phyloP scores from a whole-genome alignment of 176 grass and related monocot species.

The Oryza brachyantha region DNA sequence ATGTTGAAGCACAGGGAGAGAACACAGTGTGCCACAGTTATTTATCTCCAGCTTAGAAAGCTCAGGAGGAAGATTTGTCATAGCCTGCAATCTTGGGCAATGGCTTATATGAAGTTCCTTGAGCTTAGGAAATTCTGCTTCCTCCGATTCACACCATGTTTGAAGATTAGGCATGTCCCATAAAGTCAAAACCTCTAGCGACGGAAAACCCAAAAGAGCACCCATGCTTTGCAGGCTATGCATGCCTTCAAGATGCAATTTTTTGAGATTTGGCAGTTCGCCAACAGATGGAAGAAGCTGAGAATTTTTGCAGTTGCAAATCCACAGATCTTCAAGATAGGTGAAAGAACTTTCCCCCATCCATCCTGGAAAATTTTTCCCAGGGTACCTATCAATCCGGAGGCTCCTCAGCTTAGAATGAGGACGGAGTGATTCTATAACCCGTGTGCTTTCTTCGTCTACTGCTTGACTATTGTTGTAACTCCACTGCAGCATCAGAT shows the following conservation, averaged over 20 bases:
- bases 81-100: conserved; percentile 24
- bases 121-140: conserved; percentile 32
- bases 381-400: conserved; percentile 38
- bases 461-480: neutral
- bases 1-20: neutral
- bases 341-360: conserved; percentile 18
- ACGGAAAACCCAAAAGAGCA: conserved; percentile 27
- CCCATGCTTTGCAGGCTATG: neutral
- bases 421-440: conserved; percentile 24
- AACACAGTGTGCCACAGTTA: conserved; percentile 9
- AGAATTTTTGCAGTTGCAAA: conserved; percentile 31
- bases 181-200: conserved; percentile 37
- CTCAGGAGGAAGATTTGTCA: conserved; percentile 1
- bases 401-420: conserved; percentile 17
- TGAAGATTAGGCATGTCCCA: conserved; percentile 29
- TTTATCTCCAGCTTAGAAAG: conserved; percentile 21
- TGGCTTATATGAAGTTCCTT: neutral
- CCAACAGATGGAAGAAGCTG: conserved; percentile 12
- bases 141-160: conserved; percentile 3
- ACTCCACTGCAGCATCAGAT: conserved; percentile 47
- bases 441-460: neutral
- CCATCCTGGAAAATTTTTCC: conserved; percentile 43
- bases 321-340: conserved; percentile 27
- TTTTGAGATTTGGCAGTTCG: conserved; percentile 24
- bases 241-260: conserved; percentile 26